Percentiles rank a stretch among this genome's conserved stretches.
These are phyloP conservation scores for Oryza coarctata DNA, from an alignment of 176 grass and related monocot genomes.

Conservation along the genomic window DNA sequence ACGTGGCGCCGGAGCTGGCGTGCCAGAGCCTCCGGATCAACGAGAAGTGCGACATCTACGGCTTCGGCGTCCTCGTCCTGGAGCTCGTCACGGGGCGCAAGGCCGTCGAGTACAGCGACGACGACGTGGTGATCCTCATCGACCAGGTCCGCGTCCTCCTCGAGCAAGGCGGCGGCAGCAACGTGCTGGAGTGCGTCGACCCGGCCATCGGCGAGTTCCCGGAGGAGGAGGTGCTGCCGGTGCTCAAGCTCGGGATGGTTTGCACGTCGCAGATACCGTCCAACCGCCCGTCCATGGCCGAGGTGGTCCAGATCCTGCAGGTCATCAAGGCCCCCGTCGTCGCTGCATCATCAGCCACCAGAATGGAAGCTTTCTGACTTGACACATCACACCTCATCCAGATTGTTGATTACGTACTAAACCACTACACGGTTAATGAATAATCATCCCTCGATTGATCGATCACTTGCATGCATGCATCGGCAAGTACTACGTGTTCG, in stretches of 20 bases:
- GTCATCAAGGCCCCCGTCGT: constrained; percentile 77
- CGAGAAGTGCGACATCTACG: constrained; percentile 98
- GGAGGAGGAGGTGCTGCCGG: constrained; percentile 93
- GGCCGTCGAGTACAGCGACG: constrained; percentile 71
- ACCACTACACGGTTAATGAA: neutral
- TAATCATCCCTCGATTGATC: neutral
- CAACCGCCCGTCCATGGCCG: constrained; percentile 80
- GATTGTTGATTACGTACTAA: neutral
- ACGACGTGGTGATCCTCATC: constrained; percentile 78
- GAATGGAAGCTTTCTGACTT: constrained; percentile 52
- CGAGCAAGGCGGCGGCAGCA: constrained; percentile 74
- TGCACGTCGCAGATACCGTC: constrained; percentile 96
- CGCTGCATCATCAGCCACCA: neutral
- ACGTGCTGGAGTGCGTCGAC: constrained; percentile 74
- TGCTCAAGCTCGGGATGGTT: constrained; percentile 88
- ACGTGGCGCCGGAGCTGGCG: constrained; percentile 86
- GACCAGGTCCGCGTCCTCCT: constrained; percentile 68
- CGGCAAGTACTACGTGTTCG: neutral
- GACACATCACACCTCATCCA: neutral
- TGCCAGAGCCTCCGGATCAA: constrained; percentile 84
- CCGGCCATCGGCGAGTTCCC: constrained; percentile 57
- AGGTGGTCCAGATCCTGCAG: constrained; percentile 97
- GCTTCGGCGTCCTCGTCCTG: constrained; percentile 82
- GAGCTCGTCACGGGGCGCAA: constrained; percentile 74
- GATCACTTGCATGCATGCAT: neutral